These are phyloP conservation scores for Biscutella auriculata DNA, from an alignment of 441 rosid species.

Conservation along the genomic window DNA sequence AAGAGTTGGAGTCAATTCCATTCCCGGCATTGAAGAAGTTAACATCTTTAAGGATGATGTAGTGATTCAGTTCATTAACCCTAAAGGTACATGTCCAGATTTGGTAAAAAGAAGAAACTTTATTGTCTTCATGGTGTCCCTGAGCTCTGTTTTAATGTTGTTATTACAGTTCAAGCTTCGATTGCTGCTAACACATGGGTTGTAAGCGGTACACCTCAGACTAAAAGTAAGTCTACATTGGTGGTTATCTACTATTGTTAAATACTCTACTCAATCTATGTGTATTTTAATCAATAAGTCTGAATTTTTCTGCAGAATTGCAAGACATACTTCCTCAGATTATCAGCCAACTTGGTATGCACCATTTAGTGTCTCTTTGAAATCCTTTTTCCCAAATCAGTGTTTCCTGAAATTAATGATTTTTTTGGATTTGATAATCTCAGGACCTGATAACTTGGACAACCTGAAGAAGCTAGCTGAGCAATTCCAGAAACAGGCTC, in stretches of 20 bases:
- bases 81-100: constrained; percentile 33
- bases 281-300: not conserved
- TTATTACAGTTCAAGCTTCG: constrained; percentile 62
- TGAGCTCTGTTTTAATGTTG: not conserved
- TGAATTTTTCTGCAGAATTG: constrained; percentile 30
- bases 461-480: constrained; percentile 74
- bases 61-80: constrained; percentile 63
- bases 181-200: constrained; percentile 85
- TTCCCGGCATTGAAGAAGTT: constrained; percentile 79
- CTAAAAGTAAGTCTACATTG: constrained; percentile 37
- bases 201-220: constrained; percentile 71
- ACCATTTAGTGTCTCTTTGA: not conserved
- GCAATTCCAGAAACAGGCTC: constrained; percentile 64
- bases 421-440: not conserved
- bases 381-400: not conserved
- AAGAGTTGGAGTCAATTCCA: constrained; percentile 68
- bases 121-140: not conserved
- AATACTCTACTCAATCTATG: not conserved
- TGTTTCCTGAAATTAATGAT: not conserved
- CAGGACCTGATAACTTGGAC: constrained; percentile 78
- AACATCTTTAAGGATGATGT: constrained; percentile 76
- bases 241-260: too few species aligned
- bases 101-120: not conserved
- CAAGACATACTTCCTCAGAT: constrained; percentile 76
- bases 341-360: constrained; percentile 58